phyloP scores from a whole-genome alignment of 2,329 filamentous ascomycete genomes.

The Colletotrichum sp. region DNA sequence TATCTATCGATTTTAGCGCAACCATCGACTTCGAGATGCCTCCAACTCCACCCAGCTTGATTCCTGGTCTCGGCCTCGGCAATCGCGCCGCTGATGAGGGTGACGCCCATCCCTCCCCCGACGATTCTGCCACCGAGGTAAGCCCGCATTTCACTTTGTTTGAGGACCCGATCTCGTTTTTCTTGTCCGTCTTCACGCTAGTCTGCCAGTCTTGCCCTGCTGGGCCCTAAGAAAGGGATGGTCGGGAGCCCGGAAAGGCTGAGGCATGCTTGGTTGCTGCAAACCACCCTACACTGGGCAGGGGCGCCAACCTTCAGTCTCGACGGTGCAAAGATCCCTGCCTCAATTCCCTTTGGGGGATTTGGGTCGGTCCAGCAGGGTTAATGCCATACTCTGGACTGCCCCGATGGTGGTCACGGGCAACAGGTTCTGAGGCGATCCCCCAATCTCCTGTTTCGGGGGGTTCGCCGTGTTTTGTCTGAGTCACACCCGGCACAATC shows the following conservation, averaged over 20 bases:
- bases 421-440: background rate
- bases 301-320: background rate
- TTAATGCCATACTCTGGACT: background rate
- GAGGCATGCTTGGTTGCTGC: background rate
- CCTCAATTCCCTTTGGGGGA: background rate
- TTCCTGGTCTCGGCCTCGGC: background rate
- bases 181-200: background rate
- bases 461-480: background rate
- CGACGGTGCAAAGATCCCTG: background rate
- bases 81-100: background rate
- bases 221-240: conserved; percentile 7
- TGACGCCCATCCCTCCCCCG: background rate
- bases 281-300: background rate
- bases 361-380: background rate
- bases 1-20: background rate
- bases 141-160: conserved; percentile 4
- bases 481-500: background rate
- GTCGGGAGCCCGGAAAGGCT: background rate
- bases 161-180: background rate
- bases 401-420: background rate
- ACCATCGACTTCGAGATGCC: background rate
- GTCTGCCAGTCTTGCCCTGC: conserved; percentile 1
- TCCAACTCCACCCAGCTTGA: background rate
- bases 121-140: background rate
- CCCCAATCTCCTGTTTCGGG: conserved; percentile 10